Evolutionary conservation across 371 early-diverging fungal species (phyloP).

Genomic region (Neoconidiobolus thromboides): DNA sequence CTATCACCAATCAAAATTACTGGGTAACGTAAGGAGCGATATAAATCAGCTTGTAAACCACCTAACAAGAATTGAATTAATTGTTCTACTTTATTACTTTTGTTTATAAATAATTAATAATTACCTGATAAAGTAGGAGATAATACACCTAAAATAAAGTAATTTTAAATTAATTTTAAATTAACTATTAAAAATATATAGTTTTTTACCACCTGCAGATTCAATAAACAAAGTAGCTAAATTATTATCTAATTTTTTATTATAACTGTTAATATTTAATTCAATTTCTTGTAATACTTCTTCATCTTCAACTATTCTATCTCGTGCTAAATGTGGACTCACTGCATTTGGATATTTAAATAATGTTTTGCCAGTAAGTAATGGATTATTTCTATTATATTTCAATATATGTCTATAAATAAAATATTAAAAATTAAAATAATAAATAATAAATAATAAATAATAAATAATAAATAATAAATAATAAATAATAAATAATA

Average conservation of each 20-base stretch:
- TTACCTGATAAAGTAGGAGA: constrained; percentile 58
- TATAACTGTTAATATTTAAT: background rate
- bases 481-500: no score
- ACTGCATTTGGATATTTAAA: constrained; percentile 43
- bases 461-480: no score
- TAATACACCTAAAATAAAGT: constrained; percentile 29
- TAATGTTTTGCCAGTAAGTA: no score
- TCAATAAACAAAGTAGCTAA: constrained; percentile 18
- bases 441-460: no score
- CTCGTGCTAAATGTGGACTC: constrained; percentile 52
- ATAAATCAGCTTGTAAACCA: constrained; percentile 47
- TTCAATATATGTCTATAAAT: no score
- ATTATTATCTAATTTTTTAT: background rate
- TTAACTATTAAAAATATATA: background rate
- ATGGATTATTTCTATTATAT: no score
- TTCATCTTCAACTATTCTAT: background rate
- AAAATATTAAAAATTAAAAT: no score
- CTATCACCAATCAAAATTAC: constrained; percentile 55
- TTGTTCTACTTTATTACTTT: background rate
- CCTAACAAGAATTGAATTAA: constrained; percentile 11
- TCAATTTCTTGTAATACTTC: constrained; percentile 3
- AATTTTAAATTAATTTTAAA: background rate
- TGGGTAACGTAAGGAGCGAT: constrained; percentile 48
- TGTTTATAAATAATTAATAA: background rate
- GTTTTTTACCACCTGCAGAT: constrained; percentile 36